Percentiles rank a stretch among this genome's conserved stretches.
These are phyloP conservation scores for Candida dajiaensis DNA, from an alignment of 805 yeast genomes.

Conservation along the genomic window DNA sequence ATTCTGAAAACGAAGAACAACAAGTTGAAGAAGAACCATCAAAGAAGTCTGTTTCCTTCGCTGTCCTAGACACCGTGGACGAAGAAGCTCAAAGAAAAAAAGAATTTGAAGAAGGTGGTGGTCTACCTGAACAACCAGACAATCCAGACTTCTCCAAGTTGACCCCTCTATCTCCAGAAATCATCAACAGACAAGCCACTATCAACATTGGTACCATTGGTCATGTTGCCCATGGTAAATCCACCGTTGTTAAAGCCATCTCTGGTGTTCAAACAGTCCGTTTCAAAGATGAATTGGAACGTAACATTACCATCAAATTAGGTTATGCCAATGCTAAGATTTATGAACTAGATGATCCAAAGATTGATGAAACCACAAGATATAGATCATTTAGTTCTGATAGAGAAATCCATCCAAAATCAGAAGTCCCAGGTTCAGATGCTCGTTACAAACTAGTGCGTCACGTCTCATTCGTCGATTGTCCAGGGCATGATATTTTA, in stretches of 20 bases:
- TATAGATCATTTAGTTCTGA: conserved; percentile 92
- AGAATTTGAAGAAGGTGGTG: conserved; percentile 98
- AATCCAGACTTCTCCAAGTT: conserved; percentile 76
- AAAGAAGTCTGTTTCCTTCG: conserved; percentile 80
- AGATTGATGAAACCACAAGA: conserved; percentile 90
- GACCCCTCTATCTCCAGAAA: conserved; percentile 90
- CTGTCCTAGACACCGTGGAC: conserved; percentile 59
- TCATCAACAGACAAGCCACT: conserved; percentile 98
- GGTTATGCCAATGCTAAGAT: conserved; percentile 99
- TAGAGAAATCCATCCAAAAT: conserved; percentile 90
- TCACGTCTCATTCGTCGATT: conserved; percentile 97
- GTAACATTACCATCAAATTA: conserved; percentile 96
- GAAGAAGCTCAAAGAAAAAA: conserved; percentile 73
- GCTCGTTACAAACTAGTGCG: conserved; percentile 88
- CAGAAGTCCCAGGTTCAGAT: conserved; percentile 81
- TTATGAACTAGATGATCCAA: conserved; percentile 82
- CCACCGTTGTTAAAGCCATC: conserved; percentile 91
- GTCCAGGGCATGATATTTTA: conserved; percentile 99
- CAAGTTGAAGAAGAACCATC: conserved; percentile 35
- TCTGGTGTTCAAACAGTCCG: conserved; percentile 99
- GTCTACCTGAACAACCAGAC: conserved; percentile 93
- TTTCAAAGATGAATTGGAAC: conserved; percentile 97
- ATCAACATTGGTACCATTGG: conserved; percentile 97
- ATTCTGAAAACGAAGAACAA: conserved; percentile 34
- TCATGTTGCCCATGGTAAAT: conserved; percentile 93